Conservation (phyloP, 176 grass and related monocot species). For the Musa itinerans region DNA sequence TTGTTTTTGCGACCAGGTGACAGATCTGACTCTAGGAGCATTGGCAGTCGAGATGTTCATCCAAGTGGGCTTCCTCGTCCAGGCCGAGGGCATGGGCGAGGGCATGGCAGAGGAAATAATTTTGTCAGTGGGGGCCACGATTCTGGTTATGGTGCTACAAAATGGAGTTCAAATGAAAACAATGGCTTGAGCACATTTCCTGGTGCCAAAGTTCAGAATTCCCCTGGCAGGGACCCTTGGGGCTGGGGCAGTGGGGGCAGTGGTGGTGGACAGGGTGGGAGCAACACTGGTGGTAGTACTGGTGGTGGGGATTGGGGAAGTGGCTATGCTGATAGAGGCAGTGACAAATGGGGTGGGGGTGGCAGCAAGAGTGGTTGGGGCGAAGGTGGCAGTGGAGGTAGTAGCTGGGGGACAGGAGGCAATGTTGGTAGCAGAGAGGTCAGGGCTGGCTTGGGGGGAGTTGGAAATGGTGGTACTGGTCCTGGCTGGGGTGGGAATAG, state of each 20-base stretch:
- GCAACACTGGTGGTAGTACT: slow-evolving; percentile 26
- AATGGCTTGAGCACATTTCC: slow-evolving; percentile 25
- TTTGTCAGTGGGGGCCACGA: slow-evolving; percentile 25
- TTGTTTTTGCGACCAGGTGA: slow-evolving; percentile 40
- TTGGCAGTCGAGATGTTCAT: slow-evolving; percentile 27
- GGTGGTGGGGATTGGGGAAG: slow-evolving; percentile 34
- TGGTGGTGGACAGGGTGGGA: slow-evolving; percentile 33
- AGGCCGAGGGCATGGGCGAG: slow-evolving; percentile 20
- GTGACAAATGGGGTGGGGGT: slow-evolving; percentile 15
- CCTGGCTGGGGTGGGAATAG: not conserved
- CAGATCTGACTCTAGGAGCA: slow-evolving; percentile 65
- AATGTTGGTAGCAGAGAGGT: slow-evolving; percentile 9
- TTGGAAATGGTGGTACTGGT: not conserved
- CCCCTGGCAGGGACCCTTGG: slow-evolving; percentile 26
- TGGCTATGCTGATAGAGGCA: not conserved
- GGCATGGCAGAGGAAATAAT: slow-evolving; percentile 37
- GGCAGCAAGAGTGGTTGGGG: slow-evolving; percentile 29
- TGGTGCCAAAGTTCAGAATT: slow-evolving; percentile 33
- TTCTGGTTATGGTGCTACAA: slow-evolving; percentile 25
- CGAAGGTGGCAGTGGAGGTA: slow-evolving; percentile 27
- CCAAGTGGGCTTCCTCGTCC: slow-evolving; percentile 35
- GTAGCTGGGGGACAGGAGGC: slow-evolving; percentile 23
- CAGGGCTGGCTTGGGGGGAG: slow-evolving; percentile 3
- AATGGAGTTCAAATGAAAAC: slow-evolving; percentile 34
- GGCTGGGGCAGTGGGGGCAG: slow-evolving; percentile 28